Evolutionary conservation across 768 basidiomycete species (phyloP).

Genomic region (Leccinum uliginosum): DNA sequence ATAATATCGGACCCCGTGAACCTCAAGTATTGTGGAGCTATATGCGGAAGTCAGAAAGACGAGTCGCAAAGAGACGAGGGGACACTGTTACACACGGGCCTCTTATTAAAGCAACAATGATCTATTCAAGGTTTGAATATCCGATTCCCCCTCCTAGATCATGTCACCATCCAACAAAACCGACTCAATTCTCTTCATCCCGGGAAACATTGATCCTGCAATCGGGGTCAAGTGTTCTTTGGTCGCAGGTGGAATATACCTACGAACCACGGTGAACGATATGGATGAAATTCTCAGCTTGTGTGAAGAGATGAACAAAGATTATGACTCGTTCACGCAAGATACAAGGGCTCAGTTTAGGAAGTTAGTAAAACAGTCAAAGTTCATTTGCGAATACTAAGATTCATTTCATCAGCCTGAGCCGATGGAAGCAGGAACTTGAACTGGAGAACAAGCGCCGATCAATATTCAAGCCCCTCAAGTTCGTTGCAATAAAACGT

Average conservation of each 20-base stretch:
- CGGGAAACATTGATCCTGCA: neutral
- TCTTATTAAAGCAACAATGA: neutral
- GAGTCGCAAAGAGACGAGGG: no score
- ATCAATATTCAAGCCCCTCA: neutral
- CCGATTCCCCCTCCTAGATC: neutral
- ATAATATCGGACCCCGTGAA: neutral
- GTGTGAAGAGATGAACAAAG: no score
- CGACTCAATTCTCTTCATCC: neutral
- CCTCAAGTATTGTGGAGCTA: neutral
- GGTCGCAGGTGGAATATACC: neutral
- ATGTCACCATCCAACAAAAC: no score
- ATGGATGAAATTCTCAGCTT: slow-evolving; percentile 5
- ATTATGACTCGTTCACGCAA: no score
- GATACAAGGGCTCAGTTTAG: neutral
- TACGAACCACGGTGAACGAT: slow-evolving; percentile 8
- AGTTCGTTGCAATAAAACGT: neutral
- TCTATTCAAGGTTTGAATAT: neutral
- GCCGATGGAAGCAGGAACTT: neutral
- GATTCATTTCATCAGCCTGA: neutral
- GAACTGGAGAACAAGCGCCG: neutral
- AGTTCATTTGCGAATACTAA: neutral
- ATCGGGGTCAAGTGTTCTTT: neutral
- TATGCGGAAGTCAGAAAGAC: neutral
- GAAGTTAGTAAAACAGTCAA: neutral
- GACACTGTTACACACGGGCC: neutral